phyloP scores from a whole-genome alignment of 2,329 filamentous ascomycete genomes.

The Bertia moriformis region DNA sequence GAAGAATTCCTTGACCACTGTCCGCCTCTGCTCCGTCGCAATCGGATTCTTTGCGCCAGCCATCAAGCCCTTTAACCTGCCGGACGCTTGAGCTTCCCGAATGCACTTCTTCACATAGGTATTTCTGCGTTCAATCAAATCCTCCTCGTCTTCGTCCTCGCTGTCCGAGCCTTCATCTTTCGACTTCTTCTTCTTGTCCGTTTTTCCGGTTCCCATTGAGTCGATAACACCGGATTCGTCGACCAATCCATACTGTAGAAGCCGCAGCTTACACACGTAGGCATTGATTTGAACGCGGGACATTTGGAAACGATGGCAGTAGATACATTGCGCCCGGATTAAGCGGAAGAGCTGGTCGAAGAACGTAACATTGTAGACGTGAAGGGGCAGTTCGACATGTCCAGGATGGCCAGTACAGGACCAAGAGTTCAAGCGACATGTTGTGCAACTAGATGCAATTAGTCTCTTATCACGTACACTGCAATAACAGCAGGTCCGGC shows the following conservation, averaged over 20 bases:
- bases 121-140: constrained; percentile 35
- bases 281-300: constrained; percentile 62
- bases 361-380: constrained; percentile 92
- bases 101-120: constrained; percentile 64
- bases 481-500: too few species aligned
- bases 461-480: neutral
- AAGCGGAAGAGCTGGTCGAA: constrained; percentile 82
- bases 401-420: constrained; percentile 85
- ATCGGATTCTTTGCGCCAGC: constrained; percentile 58
- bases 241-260: constrained; percentile 73
- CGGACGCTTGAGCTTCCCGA: constrained; percentile 34
- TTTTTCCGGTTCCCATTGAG: constrained; percentile 20
- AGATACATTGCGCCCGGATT: constrained; percentile 74
- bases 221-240: constrained; percentile 50
- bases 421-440: constrained; percentile 71
- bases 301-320: constrained; percentile 77
- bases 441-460: constrained; percentile 55
- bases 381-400: constrained; percentile 85
- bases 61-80: neutral
- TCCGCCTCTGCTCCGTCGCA: constrained; percentile 60
- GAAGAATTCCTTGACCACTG: constrained; percentile 53
- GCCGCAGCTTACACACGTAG: constrained; percentile 69
- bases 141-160: constrained; percentile 26
- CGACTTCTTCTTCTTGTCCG: constrained; percentile 27
- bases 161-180: constrained; percentile 22